Conservation (phyloP, 164 flowering plant species). For the Berberis vulgaris region DNA sequence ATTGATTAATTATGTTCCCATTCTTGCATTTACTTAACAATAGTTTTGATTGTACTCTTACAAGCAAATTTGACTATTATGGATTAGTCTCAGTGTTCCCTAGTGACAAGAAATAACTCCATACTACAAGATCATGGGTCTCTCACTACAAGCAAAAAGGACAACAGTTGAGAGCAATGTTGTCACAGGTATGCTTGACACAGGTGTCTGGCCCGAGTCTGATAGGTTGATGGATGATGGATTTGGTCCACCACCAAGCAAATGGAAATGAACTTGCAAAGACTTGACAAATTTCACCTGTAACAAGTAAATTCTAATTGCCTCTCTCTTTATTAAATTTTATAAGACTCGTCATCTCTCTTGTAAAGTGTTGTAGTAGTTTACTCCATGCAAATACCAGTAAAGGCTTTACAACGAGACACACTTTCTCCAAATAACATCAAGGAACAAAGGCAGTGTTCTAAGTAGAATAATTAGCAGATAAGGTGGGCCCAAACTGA, state of each 20-base stretch:
- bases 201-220: slow-evolving; percentile 62
- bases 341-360: too few relatives aligned
- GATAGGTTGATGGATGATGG: slow-evolving; percentile 39
- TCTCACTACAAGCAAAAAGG: slow-evolving; percentile 20
- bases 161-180: slow-evolving; percentile 30
- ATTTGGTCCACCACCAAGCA: slow-evolving; percentile 53
- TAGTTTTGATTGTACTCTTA: neutral
- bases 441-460: too few relatives aligned
- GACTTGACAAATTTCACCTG: slow-evolving; percentile 39
- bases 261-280: slow-evolving; percentile 60
- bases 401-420: too few relatives aligned
- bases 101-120: slow-evolving; percentile 23
- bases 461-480: too few relatives aligned
- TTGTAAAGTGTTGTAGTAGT: too few relatives aligned
- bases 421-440: too few relatives aligned
- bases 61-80: neutral
- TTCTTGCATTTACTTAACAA: too few relatives aligned
- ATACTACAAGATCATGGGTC: slow-evolving; percentile 58
- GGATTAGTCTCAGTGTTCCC: slow-evolving; percentile 47
- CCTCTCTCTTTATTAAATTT: neutral
- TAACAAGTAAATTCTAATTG: slow-evolving; percentile 40
- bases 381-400: too few relatives aligned
- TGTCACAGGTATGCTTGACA: slow-evolving; percentile 42
- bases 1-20: too few relatives aligned
- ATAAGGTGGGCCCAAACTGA: too few relatives aligned